Percentiles rank a stretch among this genome's conserved stretches.
Evolutionary conservation across 2,329 filamentous ascomycete species (phyloP).

Genomic region (Stemphylium vesicarium): DNA sequence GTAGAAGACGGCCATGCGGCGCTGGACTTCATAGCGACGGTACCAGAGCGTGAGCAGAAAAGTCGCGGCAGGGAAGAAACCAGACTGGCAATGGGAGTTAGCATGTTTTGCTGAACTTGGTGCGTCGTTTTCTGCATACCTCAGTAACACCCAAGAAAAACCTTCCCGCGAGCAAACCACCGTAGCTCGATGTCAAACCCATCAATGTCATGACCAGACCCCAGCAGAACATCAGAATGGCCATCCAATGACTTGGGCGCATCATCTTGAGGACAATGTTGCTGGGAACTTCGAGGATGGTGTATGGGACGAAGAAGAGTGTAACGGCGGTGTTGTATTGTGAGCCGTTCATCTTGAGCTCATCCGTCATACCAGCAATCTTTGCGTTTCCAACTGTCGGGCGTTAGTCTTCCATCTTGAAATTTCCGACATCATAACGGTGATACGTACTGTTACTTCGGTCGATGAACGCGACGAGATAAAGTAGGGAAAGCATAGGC

Average conservation of each 20-base stretch:
- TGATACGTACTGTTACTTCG: conserved; percentile 36
- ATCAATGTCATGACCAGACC: conserved; percentile 50
- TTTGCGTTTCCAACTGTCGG: conserved; percentile 49
- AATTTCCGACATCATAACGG: no score
- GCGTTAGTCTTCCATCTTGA: conserved; percentile 7
- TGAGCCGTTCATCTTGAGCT: conserved; percentile 47
- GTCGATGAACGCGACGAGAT: conserved; percentile 45
- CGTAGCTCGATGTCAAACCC: conserved; percentile 57
- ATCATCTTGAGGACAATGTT: conserved; percentile 54
- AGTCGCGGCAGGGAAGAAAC: conserved; percentile 70
- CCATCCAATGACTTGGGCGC: conserved; percentile 50
- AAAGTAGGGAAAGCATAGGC: conserved; percentile 40
- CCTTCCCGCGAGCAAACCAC: conserved; percentile 56
- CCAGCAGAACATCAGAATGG: conserved; percentile 50
- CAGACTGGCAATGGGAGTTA: conserved; percentile 49
- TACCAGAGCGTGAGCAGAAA: conserved; percentile 47
- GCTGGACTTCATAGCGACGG: conserved; percentile 43
- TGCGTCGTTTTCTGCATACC: conserved; percentile 23
- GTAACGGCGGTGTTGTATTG: conserved; percentile 51
- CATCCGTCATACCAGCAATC: conserved; percentile 49
- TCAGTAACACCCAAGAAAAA: conserved; percentile 51
- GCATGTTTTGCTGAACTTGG: background rate
- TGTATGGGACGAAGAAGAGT: conserved; percentile 52
- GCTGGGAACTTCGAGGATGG: conserved; percentile 45
- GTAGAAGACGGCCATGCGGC: conserved; percentile 47